A percentile compares a stretch with the other conserved stretches of the same genome.
phyloP scores from a whole-genome alignment of 1,284 basidiomycete species.

The Ganoderma sinense region DNA sequence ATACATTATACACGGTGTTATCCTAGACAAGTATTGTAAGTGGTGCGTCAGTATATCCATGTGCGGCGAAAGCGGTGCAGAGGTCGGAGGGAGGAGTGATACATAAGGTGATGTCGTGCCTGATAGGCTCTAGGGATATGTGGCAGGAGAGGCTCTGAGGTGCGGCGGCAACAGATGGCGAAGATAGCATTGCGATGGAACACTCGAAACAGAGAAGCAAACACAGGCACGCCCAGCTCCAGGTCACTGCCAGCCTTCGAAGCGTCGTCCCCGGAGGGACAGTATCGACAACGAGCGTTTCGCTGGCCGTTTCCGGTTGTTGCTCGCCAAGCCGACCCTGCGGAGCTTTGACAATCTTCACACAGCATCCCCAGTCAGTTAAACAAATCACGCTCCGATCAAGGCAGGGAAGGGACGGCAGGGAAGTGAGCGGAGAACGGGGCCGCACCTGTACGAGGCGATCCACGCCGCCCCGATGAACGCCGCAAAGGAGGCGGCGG shows the following conservation, averaged over 20 bases:
- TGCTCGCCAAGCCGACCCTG: slow-evolving; percentile 39
- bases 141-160: not conserved
- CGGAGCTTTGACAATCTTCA: slow-evolving; percentile 54
- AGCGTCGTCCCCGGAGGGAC: slow-evolving; percentile 31
- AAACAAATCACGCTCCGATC: slow-evolving; percentile 3
- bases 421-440: slow-evolving; percentile 14
- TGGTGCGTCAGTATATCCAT: slow-evolving; percentile 11
- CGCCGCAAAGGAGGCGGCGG: slow-evolving; percentile 58
- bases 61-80: not conserved
- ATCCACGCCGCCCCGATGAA: slow-evolving; percentile 64
- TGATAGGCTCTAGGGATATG: not conserved
- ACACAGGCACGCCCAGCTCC: not conserved
- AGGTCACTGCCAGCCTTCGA: slow-evolving; percentile 30
- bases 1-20: slow-evolving; percentile 30
- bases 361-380: slow-evolving; percentile 3
- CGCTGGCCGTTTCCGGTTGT: slow-evolving; percentile 26
- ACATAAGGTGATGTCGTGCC: not conserved
- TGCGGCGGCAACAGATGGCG: not conserved
- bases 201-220: not conserved
- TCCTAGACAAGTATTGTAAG: slow-evolving; percentile 26
- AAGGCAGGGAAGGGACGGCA: not conserved
- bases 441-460: slow-evolving; percentile 66
- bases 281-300: slow-evolving; percentile 30
- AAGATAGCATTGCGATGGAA: not conserved
- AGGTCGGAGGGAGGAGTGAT: slow-evolving; percentile 4